Evolutionary conservation across 495 filamentous ascomycete genomes (phyloP), one percentile per base, ranked within the genome.

Genomic region (Penicillium crystallinum): DNA sequence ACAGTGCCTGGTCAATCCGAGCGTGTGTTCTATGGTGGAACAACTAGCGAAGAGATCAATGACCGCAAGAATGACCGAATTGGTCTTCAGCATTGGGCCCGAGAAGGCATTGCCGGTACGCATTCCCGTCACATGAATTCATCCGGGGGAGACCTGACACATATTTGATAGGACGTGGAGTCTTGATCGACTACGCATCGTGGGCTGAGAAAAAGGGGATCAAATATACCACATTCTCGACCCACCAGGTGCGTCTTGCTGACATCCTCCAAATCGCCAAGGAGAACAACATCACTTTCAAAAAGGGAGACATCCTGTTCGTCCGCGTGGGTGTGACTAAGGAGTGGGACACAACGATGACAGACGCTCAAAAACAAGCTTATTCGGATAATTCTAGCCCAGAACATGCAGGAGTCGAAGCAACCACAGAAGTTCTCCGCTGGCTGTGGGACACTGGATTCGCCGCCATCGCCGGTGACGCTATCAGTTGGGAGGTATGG

Each of bases 231-330:
- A 62, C 71, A 1, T 68, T 81, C 39, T 59, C 64, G 7, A 70
- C 61, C 7, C 64, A 70, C 51, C 57, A 65, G 30, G 74, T 81
- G 35, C 53, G 69, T 1, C 42, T 77, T 2, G 39, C 64, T 0
- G 61, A 78, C 10, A 65, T 83, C 14, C 46, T 75, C 10, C 55
- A 68, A 12, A 69, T 72, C 6, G 60, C 61, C 2, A 58, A 68
- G 17, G 62, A 67, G 30, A 66, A 66, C 49, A 60, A 63, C 10
- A 66, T 76, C 39, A 64, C 46, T 7, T 75, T 80, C 53, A 65
- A 69, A 18, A 64, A 64, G 10, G 77, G 75, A 14, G 80, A 82
- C 53, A 75, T 82, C 23, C 72, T 82, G n/a, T 74, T 83, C 49
- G 63, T 82, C 15, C 72, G 74, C 7, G 58, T 67, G 6, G 80